Percentiles rank a stretch among this genome's conserved stretches.
These are phyloP conservation scores for Sequoiadendron giganteum DNA, from an alignment of 75 land plant species.

Conservation along the genomic window DNA sequence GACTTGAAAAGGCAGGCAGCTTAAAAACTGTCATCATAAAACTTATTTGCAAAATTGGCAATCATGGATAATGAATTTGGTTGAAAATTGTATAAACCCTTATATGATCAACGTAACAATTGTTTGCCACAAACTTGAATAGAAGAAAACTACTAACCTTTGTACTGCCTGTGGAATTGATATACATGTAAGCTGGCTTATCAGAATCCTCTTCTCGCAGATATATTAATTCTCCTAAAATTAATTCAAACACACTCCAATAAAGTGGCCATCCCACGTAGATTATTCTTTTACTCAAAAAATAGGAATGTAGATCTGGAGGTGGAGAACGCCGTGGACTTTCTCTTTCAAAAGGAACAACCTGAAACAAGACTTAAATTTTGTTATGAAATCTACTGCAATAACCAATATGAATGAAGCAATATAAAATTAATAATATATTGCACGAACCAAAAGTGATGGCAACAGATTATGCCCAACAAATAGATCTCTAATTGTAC, in stretches of 20 bases:
- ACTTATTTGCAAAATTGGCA: background rate
- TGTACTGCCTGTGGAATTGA: slow-evolving; percentile 95
- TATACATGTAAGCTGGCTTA: slow-evolving; percentile 87
- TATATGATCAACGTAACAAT: background rate
- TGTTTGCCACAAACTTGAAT: background rate
- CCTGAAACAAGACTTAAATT: slow-evolving; percentile 35
- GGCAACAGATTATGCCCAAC: background rate
- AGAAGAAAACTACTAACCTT: slow-evolving; percentile 40
- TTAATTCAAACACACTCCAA: slow-evolving; percentile 86
- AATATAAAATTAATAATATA: background rate
- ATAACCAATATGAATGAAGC: background rate
- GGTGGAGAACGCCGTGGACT: slow-evolving; percentile 88
- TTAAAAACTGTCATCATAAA: background rate
- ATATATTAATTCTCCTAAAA: slow-evolving; percentile 79
- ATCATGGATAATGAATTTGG: background rate
- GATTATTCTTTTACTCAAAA: slow-evolving; percentile 89
- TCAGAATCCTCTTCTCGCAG: slow-evolving; percentile 75
- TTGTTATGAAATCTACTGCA: background rate
- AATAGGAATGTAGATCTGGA: slow-evolving; percentile 91
- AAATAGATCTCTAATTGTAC: background rate
- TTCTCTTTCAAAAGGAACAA: slow-evolving; percentile 84
- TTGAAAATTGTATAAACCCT: background rate
- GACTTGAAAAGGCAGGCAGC: background rate
- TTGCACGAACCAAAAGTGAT: background rate
- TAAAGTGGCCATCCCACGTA: slow-evolving; percentile 91